Percentiles rank a stretch among this genome's conserved stretches.
phyloP scores from a whole-genome alignment of 2,329 filamentous ascomycete species.

The Sporothrix dimorphospora region DNA sequence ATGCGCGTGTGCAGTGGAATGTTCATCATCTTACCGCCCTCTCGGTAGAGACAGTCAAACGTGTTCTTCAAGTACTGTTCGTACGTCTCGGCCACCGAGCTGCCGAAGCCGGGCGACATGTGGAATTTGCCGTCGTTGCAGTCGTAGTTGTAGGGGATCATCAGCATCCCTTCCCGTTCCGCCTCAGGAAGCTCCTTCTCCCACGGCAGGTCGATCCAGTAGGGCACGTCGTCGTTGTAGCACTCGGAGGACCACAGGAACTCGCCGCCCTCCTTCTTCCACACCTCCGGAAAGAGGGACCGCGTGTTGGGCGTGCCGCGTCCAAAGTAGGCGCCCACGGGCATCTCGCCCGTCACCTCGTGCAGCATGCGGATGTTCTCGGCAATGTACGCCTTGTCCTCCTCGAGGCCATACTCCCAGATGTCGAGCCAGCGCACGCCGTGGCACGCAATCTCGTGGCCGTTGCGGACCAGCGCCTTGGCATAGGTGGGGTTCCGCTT shows the following conservation, averaged over 20 bases:
- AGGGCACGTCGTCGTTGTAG: constrained; percentile 35
- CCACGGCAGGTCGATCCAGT: constrained; percentile 34
- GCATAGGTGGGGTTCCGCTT: constrained; percentile 32
- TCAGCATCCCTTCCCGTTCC: constrained; percentile 31
- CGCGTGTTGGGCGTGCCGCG: constrained; percentile 34
- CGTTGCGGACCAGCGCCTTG: constrained; percentile 32
- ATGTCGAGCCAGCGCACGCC: constrained; percentile 33
- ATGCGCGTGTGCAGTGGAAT: constrained; percentile 58
- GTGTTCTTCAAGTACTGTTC: constrained; percentile 54
- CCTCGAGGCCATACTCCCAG: constrained; percentile 30
- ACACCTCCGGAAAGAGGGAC: constrained; percentile 31
- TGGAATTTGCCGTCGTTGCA: constrained; percentile 38
- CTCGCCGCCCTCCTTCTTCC: constrained; percentile 30
- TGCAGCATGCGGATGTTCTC: constrained; percentile 30
- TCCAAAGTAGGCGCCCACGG: constrained; percentile 34
- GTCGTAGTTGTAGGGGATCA: constrained; percentile 36
- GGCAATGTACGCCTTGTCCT: constrained; percentile 32
- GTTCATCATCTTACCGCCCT: constrained; percentile 62
- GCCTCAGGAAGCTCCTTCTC: constrained; percentile 29
- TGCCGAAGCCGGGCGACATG: constrained; percentile 49
- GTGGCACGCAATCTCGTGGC: constrained; percentile 35
- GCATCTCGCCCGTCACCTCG: constrained; percentile 32
- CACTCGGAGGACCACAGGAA: constrained; percentile 33
- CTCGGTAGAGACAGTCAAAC: constrained; percentile 58
- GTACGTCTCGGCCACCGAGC: constrained; percentile 47